Conservation (phyloP, 2,329 filamentous ascomycete species). For the Penicillium sp. region DNA sequence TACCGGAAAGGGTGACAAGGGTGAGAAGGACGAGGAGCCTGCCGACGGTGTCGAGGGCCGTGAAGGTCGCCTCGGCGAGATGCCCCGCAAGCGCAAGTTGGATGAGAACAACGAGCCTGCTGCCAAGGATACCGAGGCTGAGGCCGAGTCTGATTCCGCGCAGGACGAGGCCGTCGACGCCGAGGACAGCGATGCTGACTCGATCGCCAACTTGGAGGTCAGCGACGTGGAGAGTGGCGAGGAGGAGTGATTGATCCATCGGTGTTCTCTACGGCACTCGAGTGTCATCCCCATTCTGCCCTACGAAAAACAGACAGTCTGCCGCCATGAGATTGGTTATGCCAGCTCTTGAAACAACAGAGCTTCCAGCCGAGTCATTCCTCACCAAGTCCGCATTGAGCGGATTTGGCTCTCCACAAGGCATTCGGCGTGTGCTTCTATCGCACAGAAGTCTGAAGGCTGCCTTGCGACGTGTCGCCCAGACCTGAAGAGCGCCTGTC, state of each 20-base stretch:
- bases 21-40: constrained; percentile 46
- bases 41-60: constrained; percentile 61
- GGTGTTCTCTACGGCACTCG: not conserved
- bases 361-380: constrained; percentile 3
- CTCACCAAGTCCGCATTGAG: not conserved
- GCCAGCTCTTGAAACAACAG: constrained; percentile 7
- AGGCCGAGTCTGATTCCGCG: constrained; percentile 32
- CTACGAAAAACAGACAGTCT: not conserved
- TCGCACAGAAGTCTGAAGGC: not conserved
- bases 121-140: constrained; percentile 25
- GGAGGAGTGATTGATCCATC: constrained; percentile 35
- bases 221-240: constrained; percentile 44
- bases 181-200: constrained; percentile 44
- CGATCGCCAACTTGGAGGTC: constrained; percentile 44
- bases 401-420: not conserved
- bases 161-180: constrained; percentile 40
- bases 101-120: constrained; percentile 49
- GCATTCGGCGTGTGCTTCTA: not conserved
- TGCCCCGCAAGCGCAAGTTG: constrained; percentile 74
- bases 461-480: not conserved
- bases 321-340: not conserved
- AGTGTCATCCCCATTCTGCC: constrained; percentile 4
- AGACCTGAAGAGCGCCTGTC: not conserved
- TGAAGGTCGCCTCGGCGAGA: constrained; percentile 78
- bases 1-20: constrained; percentile 50